phyloP scores from a whole-genome alignment of 225 moss, liverwort and hornwort genomes.

The Lunularia cruciata region DNA sequence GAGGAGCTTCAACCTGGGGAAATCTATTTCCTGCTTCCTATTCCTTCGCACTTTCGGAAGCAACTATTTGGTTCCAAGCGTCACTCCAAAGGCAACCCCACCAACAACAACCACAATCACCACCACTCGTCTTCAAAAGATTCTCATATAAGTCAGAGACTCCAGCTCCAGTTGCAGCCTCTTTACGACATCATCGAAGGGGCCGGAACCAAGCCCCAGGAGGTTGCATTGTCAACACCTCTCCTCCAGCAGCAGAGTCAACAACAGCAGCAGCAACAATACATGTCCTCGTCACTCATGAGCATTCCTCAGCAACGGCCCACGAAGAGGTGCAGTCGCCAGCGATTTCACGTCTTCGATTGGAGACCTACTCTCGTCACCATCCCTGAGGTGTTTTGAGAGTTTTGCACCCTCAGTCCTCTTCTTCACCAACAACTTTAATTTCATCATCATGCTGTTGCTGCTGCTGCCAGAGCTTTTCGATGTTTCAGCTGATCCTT shows the following conservation, averaged over 20 bases:
- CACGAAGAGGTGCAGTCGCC: slow-evolving; percentile 32
- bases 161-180: slow-evolving; percentile 19
- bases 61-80: slow-evolving; percentile 27
- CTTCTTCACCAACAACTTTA: not conserved
- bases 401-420: not conserved
- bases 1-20: slow-evolving; percentile 46
- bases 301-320: slow-evolving; percentile 30
- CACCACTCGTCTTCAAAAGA: not conserved
- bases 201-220: not conserved
- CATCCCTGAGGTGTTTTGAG: slow-evolving; percentile 39
- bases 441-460: not conserved
- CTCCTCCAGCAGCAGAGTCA: not conserved
- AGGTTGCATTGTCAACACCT: not conserved
- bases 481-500: slow-evolving; percentile 3
- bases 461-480: slow-evolving; percentile 9
- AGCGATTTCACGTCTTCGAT: slow-evolving; percentile 35
- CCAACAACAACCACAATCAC: not conserved
- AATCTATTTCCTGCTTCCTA: slow-evolving; percentile 46
- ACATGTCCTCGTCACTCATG: slow-evolving; percentile 13
- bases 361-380: slow-evolving; percentile 46
- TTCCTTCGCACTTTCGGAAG: slow-evolving; percentile 40
- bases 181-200: slow-evolving; percentile 26
- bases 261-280: not conserved
- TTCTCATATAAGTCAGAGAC: slow-evolving; percentile 16
- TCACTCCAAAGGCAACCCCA: not conserved